Conservation (phyloP, 139 green algal species). For the Desmodesmus armatus region DNA sequence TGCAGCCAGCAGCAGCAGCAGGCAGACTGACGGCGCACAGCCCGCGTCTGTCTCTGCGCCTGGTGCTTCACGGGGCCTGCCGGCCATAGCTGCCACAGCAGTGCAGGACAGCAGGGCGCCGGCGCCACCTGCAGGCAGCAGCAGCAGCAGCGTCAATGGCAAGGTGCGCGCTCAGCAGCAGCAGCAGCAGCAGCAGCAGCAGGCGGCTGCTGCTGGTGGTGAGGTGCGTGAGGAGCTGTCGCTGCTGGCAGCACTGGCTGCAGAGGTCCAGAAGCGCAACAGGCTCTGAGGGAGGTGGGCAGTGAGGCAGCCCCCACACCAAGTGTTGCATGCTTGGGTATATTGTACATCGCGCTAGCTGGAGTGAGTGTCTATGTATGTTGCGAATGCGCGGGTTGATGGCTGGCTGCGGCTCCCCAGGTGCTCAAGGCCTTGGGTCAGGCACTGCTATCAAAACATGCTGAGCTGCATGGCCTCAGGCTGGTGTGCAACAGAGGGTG, state of each 20-base stretch:
- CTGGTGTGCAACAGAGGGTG: background rate
- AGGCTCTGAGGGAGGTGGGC: background rate
- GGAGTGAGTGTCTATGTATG: background rate
- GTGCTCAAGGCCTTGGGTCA: no score
- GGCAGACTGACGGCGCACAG: background rate
- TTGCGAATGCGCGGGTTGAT: background rate
- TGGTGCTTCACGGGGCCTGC: conserved; percentile 12
- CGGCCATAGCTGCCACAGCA: conserved; percentile 17
- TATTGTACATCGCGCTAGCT: background rate
- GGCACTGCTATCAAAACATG: no score
- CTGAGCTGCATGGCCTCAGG: no score
- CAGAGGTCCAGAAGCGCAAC: conserved; percentile 10
- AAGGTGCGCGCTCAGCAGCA: no score
- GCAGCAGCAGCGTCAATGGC: conserved; percentile 35
- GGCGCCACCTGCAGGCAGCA: background rate
- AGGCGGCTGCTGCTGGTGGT: background rate
- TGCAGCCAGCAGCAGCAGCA: background rate
- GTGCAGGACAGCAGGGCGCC: no score
- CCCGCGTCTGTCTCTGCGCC: background rate
- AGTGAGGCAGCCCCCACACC: no score
- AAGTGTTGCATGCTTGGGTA: background rate
- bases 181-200: background rate
- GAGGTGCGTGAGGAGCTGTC: conserved; percentile 12
- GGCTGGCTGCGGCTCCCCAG: no score
- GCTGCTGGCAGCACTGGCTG: conserved; percentile 25